Base-by-base conservation (phyloP, 495 filamentous ascomycete genomes). In the Filosporella fistucella region DNA sequence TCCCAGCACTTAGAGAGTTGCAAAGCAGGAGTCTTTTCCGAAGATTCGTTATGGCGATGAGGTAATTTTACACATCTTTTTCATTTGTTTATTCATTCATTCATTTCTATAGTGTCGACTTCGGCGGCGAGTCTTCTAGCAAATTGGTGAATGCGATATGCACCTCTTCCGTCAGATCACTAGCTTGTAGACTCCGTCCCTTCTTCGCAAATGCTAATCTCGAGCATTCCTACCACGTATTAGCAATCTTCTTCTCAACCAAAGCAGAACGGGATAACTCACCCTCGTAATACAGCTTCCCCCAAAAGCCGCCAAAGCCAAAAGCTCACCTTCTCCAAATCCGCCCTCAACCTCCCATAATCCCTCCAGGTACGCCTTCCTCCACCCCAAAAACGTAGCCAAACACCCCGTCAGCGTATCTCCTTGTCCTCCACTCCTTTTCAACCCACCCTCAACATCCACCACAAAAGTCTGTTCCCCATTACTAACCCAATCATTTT, bases 371-470 rank as follows among this genome's bases (percentile, higher is more conserved):
- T 98, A 98, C 20, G 89, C 87, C 57, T 81, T 82, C 48, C 91
- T 67, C 81, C 89, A 98, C 16, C 80, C 90, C 51, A 98, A 63
- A 52, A 98, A 73, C 12, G 93, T 97, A 2, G 82, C 93, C 54
- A 98, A 71, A 39, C 81, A 81, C 7, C 93, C 93, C 3, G 93
- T 98, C 55, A 98, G 68, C 9, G 93, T 98, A 69, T 98, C 93
- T 9, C 93, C 93, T 63, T 98, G 93, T 2, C 93, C 93, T 32
- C 93, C 94, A 44, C 85, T 91, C 46, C 93, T 73, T 77, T 98
- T 98, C 58, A 81, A 60, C 3, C 93, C 91, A 6, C 93, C 93
- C 55, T 76, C 63, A 18, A 85, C 60, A 57, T 95, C 89, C 33
- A 82, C 83, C 18, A 85, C 71, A 25, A 88, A 62, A 37, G 87